Percentiles rank a stretch among this genome's conserved stretches.
Conservation (phyloP, 2,329 filamentous ascomycete genomes). For the Apiospora rasikravindrae region DNA sequence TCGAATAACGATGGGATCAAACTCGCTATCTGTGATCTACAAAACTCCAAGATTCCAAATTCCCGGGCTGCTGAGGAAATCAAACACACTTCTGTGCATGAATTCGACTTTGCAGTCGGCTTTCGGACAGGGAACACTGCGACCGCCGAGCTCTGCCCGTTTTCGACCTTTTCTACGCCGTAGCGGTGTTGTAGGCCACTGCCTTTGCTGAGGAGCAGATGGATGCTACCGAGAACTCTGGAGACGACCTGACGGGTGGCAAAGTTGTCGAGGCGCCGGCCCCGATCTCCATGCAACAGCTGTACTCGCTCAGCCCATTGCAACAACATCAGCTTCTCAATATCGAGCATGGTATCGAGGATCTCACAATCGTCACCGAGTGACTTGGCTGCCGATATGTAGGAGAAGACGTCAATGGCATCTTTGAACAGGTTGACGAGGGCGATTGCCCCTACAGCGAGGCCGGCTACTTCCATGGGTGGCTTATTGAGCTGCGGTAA, state of each 20-base stretch:
- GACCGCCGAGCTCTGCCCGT: too few relatives aligned
- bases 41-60: too few relatives aligned
- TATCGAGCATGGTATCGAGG: slow-evolving; percentile 22
- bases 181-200: background rate
- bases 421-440: slow-evolving; percentile 31
- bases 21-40: too few relatives aligned
- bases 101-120: too few relatives aligned
- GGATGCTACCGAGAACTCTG: background rate
- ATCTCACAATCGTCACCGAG: slow-evolving; percentile 24
- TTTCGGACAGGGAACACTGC: too few relatives aligned
- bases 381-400: background rate
- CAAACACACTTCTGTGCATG: too few relatives aligned
- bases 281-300: background rate
- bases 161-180: background rate
- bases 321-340: slow-evolving; percentile 24
- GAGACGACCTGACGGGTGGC: background rate
- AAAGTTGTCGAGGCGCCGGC: background rate
- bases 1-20: too few relatives aligned
- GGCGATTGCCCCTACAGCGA: slow-evolving; percentile 36
- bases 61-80: too few relatives aligned
- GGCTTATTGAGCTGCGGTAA: background rate
- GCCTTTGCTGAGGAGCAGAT: background rate
- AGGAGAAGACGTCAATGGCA: slow-evolving; percentile 22
- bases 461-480: slow-evolving; percentile 13
- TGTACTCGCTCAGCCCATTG: slow-evolving; percentile 19